phyloP scores from a whole-genome alignment of 108 stramenopile species.

The Skeletonema grethae region DNA sequence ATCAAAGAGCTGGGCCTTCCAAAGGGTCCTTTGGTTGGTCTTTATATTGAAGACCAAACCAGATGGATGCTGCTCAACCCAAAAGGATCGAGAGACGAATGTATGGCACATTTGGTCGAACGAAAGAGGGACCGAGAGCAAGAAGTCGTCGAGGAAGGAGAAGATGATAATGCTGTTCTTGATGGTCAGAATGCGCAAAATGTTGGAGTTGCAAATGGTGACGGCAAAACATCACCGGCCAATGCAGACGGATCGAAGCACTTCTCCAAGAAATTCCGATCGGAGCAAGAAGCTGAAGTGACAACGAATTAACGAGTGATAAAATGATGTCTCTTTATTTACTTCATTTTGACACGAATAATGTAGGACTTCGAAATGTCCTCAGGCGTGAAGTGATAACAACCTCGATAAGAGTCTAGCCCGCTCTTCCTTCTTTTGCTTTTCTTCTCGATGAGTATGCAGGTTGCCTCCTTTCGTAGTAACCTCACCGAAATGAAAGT shows the following conservation, averaged over 20 bases:
- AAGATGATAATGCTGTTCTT: slow-evolving; percentile 17
- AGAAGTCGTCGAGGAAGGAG: slow-evolving; percentile 12
- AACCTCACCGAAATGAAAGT: slow-evolving; percentile 32
- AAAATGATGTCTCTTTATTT: not conserved
- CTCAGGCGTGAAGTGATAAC: not conserved
- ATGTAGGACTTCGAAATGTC: not conserved
- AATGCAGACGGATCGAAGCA: slow-evolving; percentile 7
- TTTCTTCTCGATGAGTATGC: slow-evolving; percentile 15
- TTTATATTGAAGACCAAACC: slow-evolving; percentile 74
- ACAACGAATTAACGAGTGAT: not conserved
- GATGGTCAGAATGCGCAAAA: slow-evolving; percentile 16
- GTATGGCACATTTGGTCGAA: slow-evolving; percentile 54
- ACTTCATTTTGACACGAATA: not conserved
- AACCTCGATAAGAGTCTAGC: not conserved
- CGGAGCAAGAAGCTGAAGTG: not conserved
- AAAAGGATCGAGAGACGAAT: slow-evolving; percentile 66
- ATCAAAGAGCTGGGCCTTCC: slow-evolving; percentile 58
- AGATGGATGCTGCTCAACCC: slow-evolving; percentile 83
- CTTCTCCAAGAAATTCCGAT: slow-evolving; percentile 36
- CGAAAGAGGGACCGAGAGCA: slow-evolving; percentile 54
- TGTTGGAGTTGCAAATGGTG: slow-evolving; percentile 9
- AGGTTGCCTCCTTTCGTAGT: slow-evolving; percentile 20
- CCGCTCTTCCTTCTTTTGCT: slow-evolving; percentile 5
- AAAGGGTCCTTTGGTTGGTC: slow-evolving; percentile 66
- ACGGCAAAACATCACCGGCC: slow-evolving; percentile 14